Evolutionary conservation across 371 early-diverging fungal genomes (phyloP).

Genomic region (Mucor mucedo): DNA sequence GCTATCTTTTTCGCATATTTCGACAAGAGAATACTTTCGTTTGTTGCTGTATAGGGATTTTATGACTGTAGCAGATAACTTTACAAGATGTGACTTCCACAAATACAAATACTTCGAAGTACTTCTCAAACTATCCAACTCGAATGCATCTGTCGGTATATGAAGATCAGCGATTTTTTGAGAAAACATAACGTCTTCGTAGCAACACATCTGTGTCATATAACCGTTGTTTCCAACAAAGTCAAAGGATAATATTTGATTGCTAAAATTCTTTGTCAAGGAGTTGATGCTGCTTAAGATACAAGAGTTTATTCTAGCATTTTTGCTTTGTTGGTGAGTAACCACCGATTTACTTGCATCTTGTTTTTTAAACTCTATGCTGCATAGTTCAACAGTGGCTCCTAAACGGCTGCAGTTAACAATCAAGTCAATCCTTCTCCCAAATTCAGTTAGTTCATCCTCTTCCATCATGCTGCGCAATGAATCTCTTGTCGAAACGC

Average conservation of each 20-base stretch:
- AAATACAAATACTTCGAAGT: slow-evolving; percentile 19
- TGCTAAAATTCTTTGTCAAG: slow-evolving; percentile 10
- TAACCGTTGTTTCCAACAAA: slow-evolving; percentile 23
- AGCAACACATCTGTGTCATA: slow-evolving; percentile 21
- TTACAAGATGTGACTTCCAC: slow-evolving; percentile 15
- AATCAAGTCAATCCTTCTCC: slow-evolving; percentile 19
- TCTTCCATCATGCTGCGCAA: slow-evolving; percentile 18
- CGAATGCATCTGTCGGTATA: slow-evolving; percentile 21
- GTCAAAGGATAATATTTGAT: slow-evolving; percentile 22
- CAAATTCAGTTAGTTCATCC: slow-evolving; percentile 15
- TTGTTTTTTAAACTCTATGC: slow-evolving; percentile 25
- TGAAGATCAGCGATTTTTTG: slow-evolving; percentile 11
- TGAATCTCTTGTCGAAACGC: slow-evolving; percentile 19
- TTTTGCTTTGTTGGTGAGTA: slow-evolving; percentile 23
- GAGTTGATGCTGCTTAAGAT: slow-evolving; percentile 25
- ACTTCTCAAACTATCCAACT: slow-evolving; percentile 17
- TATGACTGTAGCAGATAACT: slow-evolving; percentile 15
- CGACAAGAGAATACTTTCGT: slow-evolving; percentile 19
- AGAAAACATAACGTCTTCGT: slow-evolving; percentile 19
- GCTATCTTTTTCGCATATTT: slow-evolving; percentile 16
- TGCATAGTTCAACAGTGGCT: slow-evolving; percentile 19
- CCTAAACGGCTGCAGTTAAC: slow-evolving; percentile 16
- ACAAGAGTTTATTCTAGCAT: slow-evolving; percentile 23
- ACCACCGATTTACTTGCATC: slow-evolving; percentile 19
- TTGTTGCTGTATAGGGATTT: slow-evolving; percentile 21